A percentile compares a stretch with the other conserved stretches of the same genome.
These are phyloP conservation scores for Canariomyces notabilis DNA, from an alignment of 2,329 filamentous ascomycete genomes.

Conservation along the genomic window DNA sequence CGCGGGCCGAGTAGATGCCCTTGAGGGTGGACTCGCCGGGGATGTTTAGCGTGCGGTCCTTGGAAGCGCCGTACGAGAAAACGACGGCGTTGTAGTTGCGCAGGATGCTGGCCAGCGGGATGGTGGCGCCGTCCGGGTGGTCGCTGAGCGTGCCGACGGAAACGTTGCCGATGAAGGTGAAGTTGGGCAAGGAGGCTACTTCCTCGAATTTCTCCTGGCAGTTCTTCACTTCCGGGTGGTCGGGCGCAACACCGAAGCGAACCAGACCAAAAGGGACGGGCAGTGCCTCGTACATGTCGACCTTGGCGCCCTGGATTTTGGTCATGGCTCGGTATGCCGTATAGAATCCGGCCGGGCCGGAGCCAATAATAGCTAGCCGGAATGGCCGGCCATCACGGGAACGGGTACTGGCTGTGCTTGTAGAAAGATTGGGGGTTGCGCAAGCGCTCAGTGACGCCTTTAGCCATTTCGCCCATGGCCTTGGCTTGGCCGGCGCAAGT, in stretches of 20 bases:
- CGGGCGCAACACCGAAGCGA: slow-evolving; percentile 92
- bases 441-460: background rate
- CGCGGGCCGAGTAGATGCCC: slow-evolving; percentile 80
- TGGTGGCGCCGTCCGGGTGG: slow-evolving; percentile 39
- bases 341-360: slow-evolving; percentile 94
- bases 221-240: slow-evolving; percentile 99
- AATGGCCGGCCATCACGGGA: slow-evolving; percentile 46
- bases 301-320: slow-evolving; percentile 62
- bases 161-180: slow-evolving; percentile 89
- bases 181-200: slow-evolving; percentile 74
- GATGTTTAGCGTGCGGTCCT: slow-evolving; percentile 73
- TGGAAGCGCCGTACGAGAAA: slow-evolving; percentile 86
- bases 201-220: slow-evolving; percentile 92
- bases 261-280: slow-evolving; percentile 92
- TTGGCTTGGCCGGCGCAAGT: background rate
- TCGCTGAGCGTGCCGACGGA: slow-evolving; percentile 57
- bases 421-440: slow-evolving; percentile 2
- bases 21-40: slow-evolving; percentile 68
- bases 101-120: slow-evolving; percentile 65
- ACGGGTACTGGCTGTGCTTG: slow-evolving; percentile 12
- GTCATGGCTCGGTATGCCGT: slow-evolving; percentile 80
- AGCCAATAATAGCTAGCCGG: slow-evolving; percentile 83
- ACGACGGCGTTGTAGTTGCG: slow-evolving; percentile 88
- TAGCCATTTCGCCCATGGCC: slow-evolving; percentile 1
- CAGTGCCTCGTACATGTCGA: slow-evolving; percentile 96